Conservation (phyloP, 1,284 basidiomycete species). For the Sporisorium iseilematis-ciliati region DNA sequence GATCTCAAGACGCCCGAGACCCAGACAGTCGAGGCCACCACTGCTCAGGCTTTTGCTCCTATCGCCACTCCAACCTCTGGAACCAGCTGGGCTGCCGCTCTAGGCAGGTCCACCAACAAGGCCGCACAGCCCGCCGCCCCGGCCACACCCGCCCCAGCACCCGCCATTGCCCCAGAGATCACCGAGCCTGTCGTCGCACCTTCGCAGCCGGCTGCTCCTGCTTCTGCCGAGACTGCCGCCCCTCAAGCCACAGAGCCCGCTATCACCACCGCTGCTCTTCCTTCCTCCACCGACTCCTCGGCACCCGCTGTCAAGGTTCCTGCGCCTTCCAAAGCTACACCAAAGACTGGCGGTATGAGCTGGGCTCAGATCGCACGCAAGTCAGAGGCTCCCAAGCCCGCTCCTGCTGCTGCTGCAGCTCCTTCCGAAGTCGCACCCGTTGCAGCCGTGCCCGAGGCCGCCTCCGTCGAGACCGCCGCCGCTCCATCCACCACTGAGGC, state of each 20-base stretch:
- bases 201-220: slow-evolving; percentile 23
- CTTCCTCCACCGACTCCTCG: slow-evolving; percentile 31
- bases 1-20: slow-evolving; percentile 46
- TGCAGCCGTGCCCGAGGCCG: slow-evolving; percentile 14
- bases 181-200: slow-evolving; percentile 25
- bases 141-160: slow-evolving; percentile 34
- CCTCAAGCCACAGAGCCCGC: slow-evolving; percentile 37
- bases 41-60: slow-evolving; percentile 46
- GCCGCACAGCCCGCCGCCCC: slow-evolving; percentile 23
- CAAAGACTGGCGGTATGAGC: slow-evolving; percentile 58
- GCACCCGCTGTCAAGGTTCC: slow-evolving; percentile 55
- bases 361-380: slow-evolving; percentile 69
- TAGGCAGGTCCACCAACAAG: slow-evolving; percentile 45
- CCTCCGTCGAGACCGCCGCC: slow-evolving; percentile 17
- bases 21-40: slow-evolving; percentile 37
- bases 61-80: slow-evolving; percentile 50
- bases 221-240: slow-evolving; percentile 15
- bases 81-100: slow-evolving; percentile 60
- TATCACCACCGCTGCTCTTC: slow-evolving; percentile 45
- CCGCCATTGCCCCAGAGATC: slow-evolving; percentile 35
- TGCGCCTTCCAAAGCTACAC: slow-evolving; percentile 36
- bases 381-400: slow-evolving; percentile 59
- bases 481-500: slow-evolving; percentile 19
- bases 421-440: slow-evolving; percentile 14
- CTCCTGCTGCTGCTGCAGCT: slow-evolving; percentile 23